Conservation (phyloP, 148 eudicot genomes). For the Hydrangea macrophylla region DNA sequence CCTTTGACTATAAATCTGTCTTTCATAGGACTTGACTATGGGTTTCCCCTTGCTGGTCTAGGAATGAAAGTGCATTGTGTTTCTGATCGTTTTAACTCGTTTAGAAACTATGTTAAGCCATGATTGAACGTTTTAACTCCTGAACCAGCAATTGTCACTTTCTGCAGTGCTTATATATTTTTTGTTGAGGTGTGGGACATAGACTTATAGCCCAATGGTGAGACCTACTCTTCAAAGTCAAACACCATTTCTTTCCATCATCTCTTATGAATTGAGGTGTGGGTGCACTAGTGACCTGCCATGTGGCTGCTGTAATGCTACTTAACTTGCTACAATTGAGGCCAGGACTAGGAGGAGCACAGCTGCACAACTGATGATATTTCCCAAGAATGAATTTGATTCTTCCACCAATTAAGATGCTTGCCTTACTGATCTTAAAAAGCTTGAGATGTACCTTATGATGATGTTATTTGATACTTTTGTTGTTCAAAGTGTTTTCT, state of each 20-base stretch:
- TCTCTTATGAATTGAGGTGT: background rate
- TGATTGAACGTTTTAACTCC: background rate
- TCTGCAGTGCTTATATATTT: background rate
- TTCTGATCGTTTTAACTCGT: background rate
- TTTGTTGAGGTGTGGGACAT: background rate
- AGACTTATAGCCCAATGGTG: background rate
- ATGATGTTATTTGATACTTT: background rate
- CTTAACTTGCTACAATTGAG: background rate
- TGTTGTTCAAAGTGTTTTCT: too few relatives aligned
- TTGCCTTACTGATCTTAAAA: background rate
- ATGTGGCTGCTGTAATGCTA: background rate
- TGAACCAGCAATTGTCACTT: background rate
- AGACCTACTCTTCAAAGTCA: background rate
- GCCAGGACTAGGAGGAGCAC: background rate
- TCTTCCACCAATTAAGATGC: background rate
- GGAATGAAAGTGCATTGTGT: background rate
- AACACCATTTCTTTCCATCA: background rate
- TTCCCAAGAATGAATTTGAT: background rate
- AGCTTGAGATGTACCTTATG: background rate
- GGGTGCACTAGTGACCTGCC: background rate
- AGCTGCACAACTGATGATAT: background rate
- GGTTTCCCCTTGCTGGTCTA: background rate
- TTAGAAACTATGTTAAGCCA: background rate
- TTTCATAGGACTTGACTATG: background rate
- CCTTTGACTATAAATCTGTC: background rate